Evolutionary conservation across 495 filamentous ascomycete genomes (phyloP).

Genomic region (Penicillium cosmopolitanum): DNA sequence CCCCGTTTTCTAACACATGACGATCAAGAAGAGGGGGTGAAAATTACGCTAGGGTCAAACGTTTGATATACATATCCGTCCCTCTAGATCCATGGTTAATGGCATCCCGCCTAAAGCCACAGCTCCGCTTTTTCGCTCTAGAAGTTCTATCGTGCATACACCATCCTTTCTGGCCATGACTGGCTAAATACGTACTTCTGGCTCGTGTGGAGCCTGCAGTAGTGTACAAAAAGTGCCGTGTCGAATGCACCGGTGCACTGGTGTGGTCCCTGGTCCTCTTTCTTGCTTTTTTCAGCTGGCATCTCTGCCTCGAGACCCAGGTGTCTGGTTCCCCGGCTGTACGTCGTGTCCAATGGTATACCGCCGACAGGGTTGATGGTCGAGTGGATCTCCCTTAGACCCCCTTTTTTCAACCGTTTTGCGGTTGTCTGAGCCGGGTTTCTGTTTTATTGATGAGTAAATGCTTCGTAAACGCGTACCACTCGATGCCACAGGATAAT

Average conservation of each 20-base stretch:
- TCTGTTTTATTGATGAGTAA: background rate
- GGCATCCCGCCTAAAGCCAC: background rate
- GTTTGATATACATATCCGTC: slow-evolving; percentile 13
- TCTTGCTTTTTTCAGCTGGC: slow-evolving; percentile 26
- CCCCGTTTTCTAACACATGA: background rate
- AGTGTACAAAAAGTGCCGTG: slow-evolving; percentile 7
- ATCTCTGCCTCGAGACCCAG: slow-evolving; percentile 32
- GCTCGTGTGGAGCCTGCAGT: slow-evolving; percentile 10
- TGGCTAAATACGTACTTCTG: slow-evolving; percentile 9
- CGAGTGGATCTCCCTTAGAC: background rate
- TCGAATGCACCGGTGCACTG: slow-evolving; percentile 4
- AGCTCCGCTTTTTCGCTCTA: slow-evolving; percentile 1
- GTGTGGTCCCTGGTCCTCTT: slow-evolving; percentile 14
- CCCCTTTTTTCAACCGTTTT: slow-evolving; percentile 5
- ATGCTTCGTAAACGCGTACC: background rate
- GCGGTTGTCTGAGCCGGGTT: slow-evolving; percentile 1
- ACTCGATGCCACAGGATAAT: background rate
- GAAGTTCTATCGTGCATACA: background rate
- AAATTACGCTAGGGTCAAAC: background rate
- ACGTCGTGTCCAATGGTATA: slow-evolving; percentile 13
- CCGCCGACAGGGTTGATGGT: background rate
- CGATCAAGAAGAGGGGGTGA: background rate
- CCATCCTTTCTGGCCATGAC: background rate
- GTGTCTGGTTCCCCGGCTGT: slow-evolving; percentile 23
- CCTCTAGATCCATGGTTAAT: slow-evolving; percentile 2